Evolutionary conservation across 768 basidiomycete species (phyloP).

Genomic region (Hydnomerulius pinastri): DNA sequence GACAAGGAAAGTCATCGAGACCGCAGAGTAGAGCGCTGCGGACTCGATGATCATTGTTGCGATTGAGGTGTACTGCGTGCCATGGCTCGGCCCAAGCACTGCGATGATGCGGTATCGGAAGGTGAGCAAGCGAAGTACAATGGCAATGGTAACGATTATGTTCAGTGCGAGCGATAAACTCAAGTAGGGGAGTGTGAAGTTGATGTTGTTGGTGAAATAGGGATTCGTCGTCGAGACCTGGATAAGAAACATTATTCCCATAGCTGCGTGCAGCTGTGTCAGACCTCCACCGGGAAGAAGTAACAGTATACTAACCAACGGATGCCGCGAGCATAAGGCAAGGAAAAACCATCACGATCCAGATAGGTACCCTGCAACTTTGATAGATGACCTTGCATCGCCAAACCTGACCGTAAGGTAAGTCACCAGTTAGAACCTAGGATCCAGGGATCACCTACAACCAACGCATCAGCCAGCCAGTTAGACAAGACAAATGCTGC

Average conservation of each 20-base stretch:
- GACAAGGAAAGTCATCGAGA: slow-evolving; percentile 32
- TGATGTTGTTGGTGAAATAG: too few relatives aligned
- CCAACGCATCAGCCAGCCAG: slow-evolving; percentile 19
- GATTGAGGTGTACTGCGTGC: slow-evolving; percentile 31
- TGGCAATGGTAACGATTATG: slow-evolving; percentile 33
- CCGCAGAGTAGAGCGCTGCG: slow-evolving; percentile 29
- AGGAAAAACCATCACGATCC: too few relatives aligned
- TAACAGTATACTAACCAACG: too few relatives aligned
- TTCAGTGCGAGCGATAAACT: slow-evolving; percentile 32
- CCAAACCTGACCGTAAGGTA: too few relatives aligned
- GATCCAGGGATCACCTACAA: slow-evolving; percentile 24
- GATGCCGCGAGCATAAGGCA: too few relatives aligned
- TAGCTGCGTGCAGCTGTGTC: too few relatives aligned
- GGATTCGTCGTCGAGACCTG: slow-evolving; percentile 14
- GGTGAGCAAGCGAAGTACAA: slow-evolving; percentile 29
- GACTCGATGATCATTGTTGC: slow-evolving; percentile 39
- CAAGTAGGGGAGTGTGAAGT: slow-evolving; percentile 27
- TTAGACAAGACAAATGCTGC: slow-evolving; percentile 7
- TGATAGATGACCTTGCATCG: too few relatives aligned
- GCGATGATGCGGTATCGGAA: slow-evolving; percentile 14
- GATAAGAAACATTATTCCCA: too few relatives aligned
- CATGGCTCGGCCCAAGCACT: slow-evolving; percentile 24
- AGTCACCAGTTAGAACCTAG: too few relatives aligned
- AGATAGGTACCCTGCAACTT: too few relatives aligned
- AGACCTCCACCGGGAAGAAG: too few relatives aligned